phyloP scores from a whole-genome alignment of 352 stramenopile species.

The Pythium rishiriense region DNA sequence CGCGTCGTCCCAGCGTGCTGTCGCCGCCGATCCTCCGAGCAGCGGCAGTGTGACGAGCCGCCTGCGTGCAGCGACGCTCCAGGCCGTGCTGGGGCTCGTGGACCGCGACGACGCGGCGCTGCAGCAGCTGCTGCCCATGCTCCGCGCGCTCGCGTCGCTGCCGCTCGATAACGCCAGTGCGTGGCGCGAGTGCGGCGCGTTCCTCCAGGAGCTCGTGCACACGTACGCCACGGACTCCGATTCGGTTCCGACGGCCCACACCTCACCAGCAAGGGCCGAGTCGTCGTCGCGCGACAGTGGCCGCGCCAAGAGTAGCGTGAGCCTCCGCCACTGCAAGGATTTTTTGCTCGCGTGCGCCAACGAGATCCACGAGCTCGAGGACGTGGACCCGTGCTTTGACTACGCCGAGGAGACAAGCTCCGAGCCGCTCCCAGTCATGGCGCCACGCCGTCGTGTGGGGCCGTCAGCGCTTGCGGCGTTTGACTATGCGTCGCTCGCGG shows the following conservation, averaged over 20 bases:
- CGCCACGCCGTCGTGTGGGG: too few relatives aligned
- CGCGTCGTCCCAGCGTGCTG: too few relatives aligned
- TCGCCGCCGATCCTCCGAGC: too few relatives aligned
- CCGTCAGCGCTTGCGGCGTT: too few relatives aligned
- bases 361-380: slow-evolving; percentile 81
- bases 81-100: slow-evolving; percentile 52
- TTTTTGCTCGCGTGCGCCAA: slow-evolving; percentile 78
- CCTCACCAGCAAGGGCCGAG: background rate
- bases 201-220: slow-evolving; percentile 43
- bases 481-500: slow-evolving; percentile 49
- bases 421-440: slow-evolving; percentile 10
- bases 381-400: slow-evolving; percentile 65
- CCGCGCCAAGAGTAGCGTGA: slow-evolving; percentile 40
- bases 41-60: too few relatives aligned
- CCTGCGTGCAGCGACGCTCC: slow-evolving; percentile 44
- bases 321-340: slow-evolving; percentile 55
- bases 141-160: slow-evolving; percentile 43
- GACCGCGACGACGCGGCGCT: slow-evolving; percentile 56
- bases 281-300: slow-evolving; percentile 30
- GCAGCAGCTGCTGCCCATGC: slow-evolving; percentile 45
- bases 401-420: slow-evolving; percentile 60
- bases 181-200: slow-evolving; percentile 39
- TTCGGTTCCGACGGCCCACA: too few relatives aligned
- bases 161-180: slow-evolving; percentile 43
- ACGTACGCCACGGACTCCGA: too few relatives aligned